Conservation (phyloP, 129 eudicot species). For the Heracleum sosnowskyi region DNA sequence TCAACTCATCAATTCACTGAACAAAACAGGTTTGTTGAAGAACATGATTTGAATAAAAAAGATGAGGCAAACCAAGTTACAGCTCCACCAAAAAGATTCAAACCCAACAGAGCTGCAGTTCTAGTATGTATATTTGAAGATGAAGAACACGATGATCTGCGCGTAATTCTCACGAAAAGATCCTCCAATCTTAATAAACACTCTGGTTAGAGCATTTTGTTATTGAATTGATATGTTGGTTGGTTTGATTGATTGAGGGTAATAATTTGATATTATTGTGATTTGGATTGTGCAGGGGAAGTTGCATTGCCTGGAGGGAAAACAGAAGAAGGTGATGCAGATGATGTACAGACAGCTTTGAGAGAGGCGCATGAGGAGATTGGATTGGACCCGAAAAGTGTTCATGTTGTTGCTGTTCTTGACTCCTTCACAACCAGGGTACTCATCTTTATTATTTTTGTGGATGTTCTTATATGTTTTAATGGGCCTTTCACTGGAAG, state of each 20-base stretch:
- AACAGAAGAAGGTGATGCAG: constrained; percentile 45
- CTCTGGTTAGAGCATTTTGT: constrained; percentile 18
- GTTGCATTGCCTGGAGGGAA: constrained; percentile 86
- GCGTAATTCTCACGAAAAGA: constrained; percentile 31
- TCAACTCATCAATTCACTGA: not conserved
- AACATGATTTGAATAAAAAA: not conserved
- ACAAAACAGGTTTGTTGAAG: not conserved
- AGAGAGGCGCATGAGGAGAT: constrained; percentile 82
- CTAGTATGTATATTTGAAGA: constrained; percentile 24
- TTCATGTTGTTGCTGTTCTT: constrained; percentile 52
- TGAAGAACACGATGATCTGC: constrained; percentile 15
- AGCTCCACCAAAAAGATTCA: not conserved
- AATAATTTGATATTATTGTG: not conserved
- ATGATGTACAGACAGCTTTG: constrained; percentile 50
- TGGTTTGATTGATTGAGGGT: not conserved
- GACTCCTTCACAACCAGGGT: constrained; percentile 51
- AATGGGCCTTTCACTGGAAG: not conserved
- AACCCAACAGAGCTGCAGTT: constrained; percentile 30
- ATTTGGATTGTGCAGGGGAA: constrained; percentile 39
- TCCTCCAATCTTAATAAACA: constrained; percentile 25
- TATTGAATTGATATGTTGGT: not conserved
- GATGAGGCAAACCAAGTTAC: not conserved
- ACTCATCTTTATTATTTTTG: not conserved
- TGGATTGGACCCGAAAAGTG: constrained; percentile 69
- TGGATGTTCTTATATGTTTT: not conserved